These are phyloP conservation scores for Cornus suecica DNA, from an alignment of 148 eudicot genomes.

Conservation along the genomic window DNA sequence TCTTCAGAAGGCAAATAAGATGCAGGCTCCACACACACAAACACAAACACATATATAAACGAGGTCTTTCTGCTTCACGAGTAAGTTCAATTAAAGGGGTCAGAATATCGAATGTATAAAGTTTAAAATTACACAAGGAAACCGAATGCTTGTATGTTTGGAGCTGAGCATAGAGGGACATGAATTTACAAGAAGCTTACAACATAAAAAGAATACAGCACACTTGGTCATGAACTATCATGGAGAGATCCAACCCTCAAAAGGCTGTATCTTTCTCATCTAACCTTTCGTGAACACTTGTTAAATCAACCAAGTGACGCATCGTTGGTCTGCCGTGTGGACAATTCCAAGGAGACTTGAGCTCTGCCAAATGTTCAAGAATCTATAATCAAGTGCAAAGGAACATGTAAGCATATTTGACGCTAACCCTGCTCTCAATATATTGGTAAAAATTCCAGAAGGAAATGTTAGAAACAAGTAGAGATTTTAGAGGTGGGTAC, in stretches of 20 bases:
- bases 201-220: background rate
- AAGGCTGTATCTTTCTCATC: conserved; percentile 10
- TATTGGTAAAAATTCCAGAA: background rate
- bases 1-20: background rate
- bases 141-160: background rate
- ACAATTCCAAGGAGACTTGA: conserved; percentile 98
- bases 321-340: conserved; percentile 99
- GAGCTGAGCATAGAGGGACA: background rate
- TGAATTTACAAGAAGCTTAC: conserved; percentile 6
- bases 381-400: conserved; percentile 45
- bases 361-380: conserved; percentile 67
- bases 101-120: background rate
- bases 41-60: too few relatives aligned
- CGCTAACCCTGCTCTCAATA: background rate
- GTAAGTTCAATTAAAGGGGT: background rate
- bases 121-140: background rate
- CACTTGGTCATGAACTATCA: background rate
- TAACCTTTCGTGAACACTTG: conserved; percentile 25
- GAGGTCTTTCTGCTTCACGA: background rate
- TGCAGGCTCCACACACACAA: too few relatives aligned
- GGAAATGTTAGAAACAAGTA: background rate
- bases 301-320: conserved; percentile 89
- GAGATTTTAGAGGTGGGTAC: background rate
- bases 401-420: background rate
- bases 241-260: conserved; percentile 6